Base-by-base conservation (phyloP, 2,329 filamentous ascomycete species). In the Aspergillus ustus region DNA sequence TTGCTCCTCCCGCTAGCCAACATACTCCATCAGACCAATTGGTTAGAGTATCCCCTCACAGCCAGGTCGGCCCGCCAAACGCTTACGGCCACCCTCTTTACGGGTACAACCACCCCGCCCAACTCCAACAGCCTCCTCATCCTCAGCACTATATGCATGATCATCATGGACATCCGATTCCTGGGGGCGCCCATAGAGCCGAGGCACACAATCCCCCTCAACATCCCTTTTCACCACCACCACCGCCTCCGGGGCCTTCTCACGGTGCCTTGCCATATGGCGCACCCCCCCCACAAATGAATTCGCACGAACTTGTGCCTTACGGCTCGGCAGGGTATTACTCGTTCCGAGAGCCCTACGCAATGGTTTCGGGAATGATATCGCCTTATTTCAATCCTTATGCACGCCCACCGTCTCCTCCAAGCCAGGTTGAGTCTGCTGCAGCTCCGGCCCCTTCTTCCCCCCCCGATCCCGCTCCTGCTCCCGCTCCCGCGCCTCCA, bases 281-380 rank as follows among this genome's bases (percentile, higher is more conserved):
- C 2, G 72, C 64, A 4, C 66, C 73, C 37, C 25, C 25, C 25
- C 25, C 25, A 25, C 73, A 77, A 7, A 72, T 76, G 56, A 67
- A 66, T 15, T 64, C 70, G 4, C 73, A 77, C 20, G 78, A 80
- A 22, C 64, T 81, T 52, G 70, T 80, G 50, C 73, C 75, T 17
- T 81, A 77, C 60, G 70, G 70, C 37, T 61, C 69, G 46, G 69
- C 69, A 25, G 69, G 68, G 8, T 78, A 75, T 61, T 74, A 74
- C 49, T 73, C 73, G 19, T 75, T 73, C 67, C 72, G 72, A 45
- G 75, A 73, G 48, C 71, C 70, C 17, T 79, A 72, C 62, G 66
- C 65, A 22, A 70, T 76, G 62, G 70, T 74, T 15, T 71, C 72
- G 3, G 72, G 73, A 11, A 75, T 78, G 73, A 69, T 75, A 29